Percentiles rank a stretch among this genome's conserved stretches.
Evolutionary conservation across 2,329 filamentous ascomycete genomes (phyloP).

Genomic region (Cytospora piceicola): DNA sequence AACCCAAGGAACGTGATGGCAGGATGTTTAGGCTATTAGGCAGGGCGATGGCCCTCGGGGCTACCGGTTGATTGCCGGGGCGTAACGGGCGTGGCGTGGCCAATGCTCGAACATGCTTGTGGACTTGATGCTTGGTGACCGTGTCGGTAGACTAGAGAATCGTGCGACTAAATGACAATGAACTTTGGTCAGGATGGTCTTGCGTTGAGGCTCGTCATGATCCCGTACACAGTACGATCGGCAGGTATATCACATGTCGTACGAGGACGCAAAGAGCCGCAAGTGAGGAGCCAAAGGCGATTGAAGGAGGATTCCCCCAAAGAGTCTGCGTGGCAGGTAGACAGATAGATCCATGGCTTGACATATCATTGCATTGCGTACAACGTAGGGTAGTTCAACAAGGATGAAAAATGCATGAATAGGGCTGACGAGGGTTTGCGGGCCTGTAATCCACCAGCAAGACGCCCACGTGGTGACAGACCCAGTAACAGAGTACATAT

Average conservation of each 20-base stretch:
- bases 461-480: slow-evolving; percentile 3
- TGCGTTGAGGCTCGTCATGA: slow-evolving; percentile 21
- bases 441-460: slow-evolving; percentile 2
- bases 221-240: not conserved
- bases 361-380: not conserved
- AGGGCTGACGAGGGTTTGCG: not conserved
- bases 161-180: slow-evolving; percentile 12
- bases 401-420: not conserved
- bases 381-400: not conserved
- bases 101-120: slow-evolving; percentile 9
- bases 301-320: not conserved
- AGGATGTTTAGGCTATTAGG: not conserved
- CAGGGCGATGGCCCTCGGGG: slow-evolving; percentile 2
- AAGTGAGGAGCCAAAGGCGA: not conserved
- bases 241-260: not conserved
- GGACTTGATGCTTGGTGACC: not conserved
- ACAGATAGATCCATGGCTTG: not conserved
- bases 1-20: slow-evolving; percentile 22
- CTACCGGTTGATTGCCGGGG: slow-evolving; percentile 4
- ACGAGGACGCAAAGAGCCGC: not conserved
- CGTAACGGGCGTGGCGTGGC: slow-evolving; percentile 13
- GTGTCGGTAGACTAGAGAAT: not conserved
- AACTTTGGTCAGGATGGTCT: not conserved
- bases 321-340: not conserved
- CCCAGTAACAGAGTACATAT: not conserved